Conservation (phyloP, 208 protist genomes). For the Acanthamoeba culbertsoni region DNA sequence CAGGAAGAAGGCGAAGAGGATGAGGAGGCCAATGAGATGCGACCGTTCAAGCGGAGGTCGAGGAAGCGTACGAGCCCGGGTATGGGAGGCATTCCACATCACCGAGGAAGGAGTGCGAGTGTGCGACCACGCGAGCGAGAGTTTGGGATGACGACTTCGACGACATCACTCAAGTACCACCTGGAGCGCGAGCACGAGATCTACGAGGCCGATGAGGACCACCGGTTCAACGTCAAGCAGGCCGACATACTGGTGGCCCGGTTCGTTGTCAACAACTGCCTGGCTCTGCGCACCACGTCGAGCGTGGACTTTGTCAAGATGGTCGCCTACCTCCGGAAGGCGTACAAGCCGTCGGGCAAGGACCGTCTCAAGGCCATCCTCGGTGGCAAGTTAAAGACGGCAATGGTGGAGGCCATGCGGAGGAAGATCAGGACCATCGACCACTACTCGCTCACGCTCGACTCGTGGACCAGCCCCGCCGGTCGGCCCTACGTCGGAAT, state of each 20-base stretch:
- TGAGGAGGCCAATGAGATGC: slow-evolving; percentile 6
- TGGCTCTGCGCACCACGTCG: not conserved
- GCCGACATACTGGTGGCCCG: not conserved
- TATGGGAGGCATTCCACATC: not conserved
- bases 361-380: not conserved
- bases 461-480: not conserved
- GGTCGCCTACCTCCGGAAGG: slow-evolving; percentile 7
- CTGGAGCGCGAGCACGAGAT: not conserved
- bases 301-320: not conserved
- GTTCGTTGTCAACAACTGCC: not conserved
- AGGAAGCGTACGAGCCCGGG: not conserved
- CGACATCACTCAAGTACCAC: not conserved
- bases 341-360: not conserved
- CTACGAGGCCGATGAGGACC: not conserved
- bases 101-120: not conserved
- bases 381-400: not conserved
- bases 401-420: not conserved
- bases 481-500: not conserved
- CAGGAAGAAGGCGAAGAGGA: not conserved
- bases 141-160: not conserved
- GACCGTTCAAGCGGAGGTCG: not conserved
- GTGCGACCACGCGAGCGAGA: not conserved
- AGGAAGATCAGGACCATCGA: not conserved
- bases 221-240: not conserved
- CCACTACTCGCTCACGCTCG: not conserved